A percentile compares a stretch with the other conserved stretches of the same genome.
phyloP scores from a whole-genome alignment of 2,329 filamentous ascomycete genomes.

The Bipolaris cookei region DNA sequence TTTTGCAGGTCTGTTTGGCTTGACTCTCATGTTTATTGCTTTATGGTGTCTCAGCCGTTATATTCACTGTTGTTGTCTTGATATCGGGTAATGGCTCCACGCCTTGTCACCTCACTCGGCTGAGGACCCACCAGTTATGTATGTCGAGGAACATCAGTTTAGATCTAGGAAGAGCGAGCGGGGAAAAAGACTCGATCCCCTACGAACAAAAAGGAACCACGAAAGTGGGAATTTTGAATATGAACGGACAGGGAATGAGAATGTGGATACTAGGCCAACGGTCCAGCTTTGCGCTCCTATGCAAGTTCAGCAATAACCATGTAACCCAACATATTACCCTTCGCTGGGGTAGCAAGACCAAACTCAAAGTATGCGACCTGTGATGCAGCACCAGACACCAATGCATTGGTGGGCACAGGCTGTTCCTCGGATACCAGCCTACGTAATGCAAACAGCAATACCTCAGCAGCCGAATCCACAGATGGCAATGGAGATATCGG shows the following conservation, averaged over 20 bases:
- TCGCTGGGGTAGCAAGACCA: neutral
- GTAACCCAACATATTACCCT: constrained; percentile 2
- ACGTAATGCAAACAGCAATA: neutral
- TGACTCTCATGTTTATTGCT: constrained; percentile 24
- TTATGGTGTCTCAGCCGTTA: constrained; percentile 28
- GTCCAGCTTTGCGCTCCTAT: constrained; percentile 2
- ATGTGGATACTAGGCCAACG: neutral
- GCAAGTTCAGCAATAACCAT: constrained; percentile 5
- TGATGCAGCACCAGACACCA: neutral
- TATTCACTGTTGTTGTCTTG: constrained; percentile 23
- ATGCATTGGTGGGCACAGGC: constrained; percentile 7
- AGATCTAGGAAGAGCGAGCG: constrained; percentile 10
- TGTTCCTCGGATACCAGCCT: neutral
- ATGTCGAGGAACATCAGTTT: constrained; percentile 8
- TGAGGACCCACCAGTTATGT: neutral
- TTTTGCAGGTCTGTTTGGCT: constrained; percentile 31
- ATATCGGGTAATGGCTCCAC: constrained; percentile 29
- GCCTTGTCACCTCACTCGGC: neutral
- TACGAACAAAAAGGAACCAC: constrained; percentile 4
- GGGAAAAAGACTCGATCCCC: neutral
- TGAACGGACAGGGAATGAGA: neutral
- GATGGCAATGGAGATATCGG: neutral
- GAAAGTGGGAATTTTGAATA: neutral
- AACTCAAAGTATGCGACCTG: neutral
- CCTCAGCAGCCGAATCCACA: neutral